These are phyloP conservation scores for Angomonas desouzai DNA, from an alignment of 208 protist genomes.

Conservation along the genomic window DNA sequence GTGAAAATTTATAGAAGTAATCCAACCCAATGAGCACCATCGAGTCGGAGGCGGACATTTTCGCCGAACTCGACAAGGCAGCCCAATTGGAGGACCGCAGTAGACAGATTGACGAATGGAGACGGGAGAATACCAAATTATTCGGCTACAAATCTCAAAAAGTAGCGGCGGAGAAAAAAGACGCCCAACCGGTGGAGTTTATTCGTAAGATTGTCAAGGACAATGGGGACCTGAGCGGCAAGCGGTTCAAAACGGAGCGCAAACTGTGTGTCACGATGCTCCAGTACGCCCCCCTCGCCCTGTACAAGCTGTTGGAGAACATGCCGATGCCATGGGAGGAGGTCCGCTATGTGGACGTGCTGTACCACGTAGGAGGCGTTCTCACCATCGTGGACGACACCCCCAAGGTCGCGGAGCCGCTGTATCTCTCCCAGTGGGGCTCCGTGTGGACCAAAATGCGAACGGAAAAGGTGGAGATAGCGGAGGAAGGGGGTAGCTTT, in stretches of 20 bases:
- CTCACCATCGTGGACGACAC: slow-evolving; percentile 99
- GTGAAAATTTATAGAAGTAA: too few species aligned
- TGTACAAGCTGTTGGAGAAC: slow-evolving; percentile 99
- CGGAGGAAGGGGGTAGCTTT: slow-evolving; percentile 72
- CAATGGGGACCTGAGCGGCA: slow-evolving; percentile 98
- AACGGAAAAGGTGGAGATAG: slow-evolving; percentile 95
- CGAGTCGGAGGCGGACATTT: slow-evolving; percentile 17
- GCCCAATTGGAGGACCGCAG: slow-evolving; percentile 33
- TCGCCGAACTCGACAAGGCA: slow-evolving; percentile 38
- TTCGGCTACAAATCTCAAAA: slow-evolving; percentile 73
- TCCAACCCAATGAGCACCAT: slow-evolving; percentile 5
- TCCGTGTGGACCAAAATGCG: slow-evolving; percentile 99
- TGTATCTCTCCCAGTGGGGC: slow-evolving; percentile 99
- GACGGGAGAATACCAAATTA: slow-evolving; percentile 54
- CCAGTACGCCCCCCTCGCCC: slow-evolving; percentile 99
- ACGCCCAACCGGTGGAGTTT: slow-evolving; percentile 97
- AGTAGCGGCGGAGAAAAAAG: slow-evolving; percentile 60
- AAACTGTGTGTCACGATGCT: slow-evolving; percentile 99
- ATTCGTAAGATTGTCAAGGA: slow-evolving; percentile 99
- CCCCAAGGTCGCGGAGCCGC: slow-evolving; percentile 98
- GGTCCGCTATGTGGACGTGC: slow-evolving; percentile 96
- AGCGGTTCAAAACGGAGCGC: slow-evolving; percentile 99
- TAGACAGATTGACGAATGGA: slow-evolving; percentile 56
- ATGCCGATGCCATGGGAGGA: slow-evolving; percentile 99
- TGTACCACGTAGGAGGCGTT: slow-evolving; percentile 99